phyloP scores from a whole-genome alignment of 2,329 filamentous ascomycete species.

The Beauveria bassiana region DNA sequence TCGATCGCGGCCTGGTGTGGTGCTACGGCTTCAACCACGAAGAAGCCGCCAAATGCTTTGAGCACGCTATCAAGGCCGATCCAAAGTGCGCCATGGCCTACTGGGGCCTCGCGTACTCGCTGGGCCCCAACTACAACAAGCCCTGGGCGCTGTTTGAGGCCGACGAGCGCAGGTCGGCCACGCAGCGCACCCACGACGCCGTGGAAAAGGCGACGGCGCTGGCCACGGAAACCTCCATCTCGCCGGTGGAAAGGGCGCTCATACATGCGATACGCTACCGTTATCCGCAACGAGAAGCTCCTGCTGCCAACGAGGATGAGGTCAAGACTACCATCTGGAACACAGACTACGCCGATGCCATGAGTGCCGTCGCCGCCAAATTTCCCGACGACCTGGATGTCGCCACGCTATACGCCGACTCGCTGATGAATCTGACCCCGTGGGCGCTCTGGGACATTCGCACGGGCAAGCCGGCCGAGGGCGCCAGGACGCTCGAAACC shows the following conservation, averaged over 20 bases:
- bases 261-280: conserved; percentile 54
- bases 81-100: conserved; percentile 52
- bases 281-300: conserved; percentile 38
- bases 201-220: conserved; percentile 20
- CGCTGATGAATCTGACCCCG: conserved; percentile 41
- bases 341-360: conserved; percentile 28
- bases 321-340: conserved; percentile 39
- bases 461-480: conserved; percentile 25
- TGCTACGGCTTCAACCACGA: conserved; percentile 70
- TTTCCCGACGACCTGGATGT: conserved; percentile 34
- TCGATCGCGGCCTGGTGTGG: conserved; percentile 66
- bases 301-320: conserved; percentile 32
- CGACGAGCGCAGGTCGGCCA: conserved; percentile 45
- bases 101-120: conserved; percentile 63
- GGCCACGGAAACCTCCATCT: conserved; percentile 10
- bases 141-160: conserved; percentile 65
- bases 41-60: conserved; percentile 58
- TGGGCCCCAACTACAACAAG: conserved; percentile 72
- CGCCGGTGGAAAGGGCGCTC: conserved; percentile 47
- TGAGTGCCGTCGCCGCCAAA: conserved; percentile 27
- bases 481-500: conserved; percentile 26
- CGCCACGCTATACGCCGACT: conserved; percentile 30
- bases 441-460: conserved; percentile 37
- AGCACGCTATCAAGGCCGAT: conserved; percentile 49
- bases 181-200: conserved; percentile 29